These are phyloP conservation scores for Fusarium oligoseptatum DNA, from an alignment of 2,329 filamentous ascomycete species.

Conservation along the genomic window DNA sequence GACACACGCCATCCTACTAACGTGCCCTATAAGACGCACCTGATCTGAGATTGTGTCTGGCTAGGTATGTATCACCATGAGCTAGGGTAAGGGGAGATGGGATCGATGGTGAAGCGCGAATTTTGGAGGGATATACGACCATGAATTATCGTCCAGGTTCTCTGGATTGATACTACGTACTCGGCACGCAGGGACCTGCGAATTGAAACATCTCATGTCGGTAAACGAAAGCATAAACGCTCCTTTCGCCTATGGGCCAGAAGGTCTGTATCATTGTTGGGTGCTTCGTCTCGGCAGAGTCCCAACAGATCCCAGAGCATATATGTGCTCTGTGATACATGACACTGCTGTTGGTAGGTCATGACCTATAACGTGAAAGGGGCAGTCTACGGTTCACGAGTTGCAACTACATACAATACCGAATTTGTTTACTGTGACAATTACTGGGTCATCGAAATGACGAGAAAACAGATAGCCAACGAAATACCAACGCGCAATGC, in stretches of 20 bases:
- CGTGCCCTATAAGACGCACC: not conserved
- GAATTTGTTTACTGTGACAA: not conserved
- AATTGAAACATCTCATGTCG: conserved; percentile 1
- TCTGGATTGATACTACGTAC: not conserved
- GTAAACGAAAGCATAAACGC: not conserved
- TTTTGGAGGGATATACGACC: not conserved
- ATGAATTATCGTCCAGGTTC: not conserved
- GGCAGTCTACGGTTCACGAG: not conserved
- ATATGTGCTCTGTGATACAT: not conserved
- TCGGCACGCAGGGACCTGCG: not conserved
- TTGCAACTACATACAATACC: not conserved
- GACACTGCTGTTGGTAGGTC: not conserved
- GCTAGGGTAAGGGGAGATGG: not conserved
- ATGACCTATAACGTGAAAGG: not conserved
- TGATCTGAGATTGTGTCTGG: not conserved
- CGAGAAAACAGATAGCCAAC: no score
- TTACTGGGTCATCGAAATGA: not conserved
- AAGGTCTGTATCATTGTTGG: not conserved
- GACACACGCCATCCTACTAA: not conserved
- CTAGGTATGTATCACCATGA: not conserved
- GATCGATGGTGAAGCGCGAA: not conserved
- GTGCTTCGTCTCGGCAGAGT: not conserved
- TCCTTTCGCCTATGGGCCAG: not conserved
- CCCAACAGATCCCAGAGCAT: not conserved
- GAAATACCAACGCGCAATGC: not conserved